Conservation (phyloP, 2,329 filamentous ascomycete genomes). For the Grosmannia clavigera region DNA sequence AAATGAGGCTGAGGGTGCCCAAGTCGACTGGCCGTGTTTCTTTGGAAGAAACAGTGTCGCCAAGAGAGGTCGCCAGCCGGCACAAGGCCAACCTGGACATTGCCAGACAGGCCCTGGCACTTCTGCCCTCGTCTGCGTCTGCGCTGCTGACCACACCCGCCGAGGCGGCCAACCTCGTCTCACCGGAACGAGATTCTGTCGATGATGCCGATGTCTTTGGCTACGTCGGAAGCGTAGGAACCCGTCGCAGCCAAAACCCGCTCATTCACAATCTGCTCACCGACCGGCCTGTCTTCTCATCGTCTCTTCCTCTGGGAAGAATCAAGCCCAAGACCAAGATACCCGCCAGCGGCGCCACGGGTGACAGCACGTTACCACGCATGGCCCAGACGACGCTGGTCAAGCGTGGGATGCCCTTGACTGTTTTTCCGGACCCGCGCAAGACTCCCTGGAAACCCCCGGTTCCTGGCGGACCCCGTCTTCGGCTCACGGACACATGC, state of each 20-base stretch:
- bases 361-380: neutral
- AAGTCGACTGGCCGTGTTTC: neutral
- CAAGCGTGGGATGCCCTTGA: constrained; percentile 83
- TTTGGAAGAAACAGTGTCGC: constrained; percentile 1
- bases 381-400: constrained; percentile 55
- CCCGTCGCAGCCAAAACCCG: constrained; percentile 55
- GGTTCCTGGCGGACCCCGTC: constrained; percentile 40
- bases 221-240: constrained; percentile 38
- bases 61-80: constrained; percentile 17
- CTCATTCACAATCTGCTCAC: constrained; percentile 93
- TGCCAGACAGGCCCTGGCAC: constrained; percentile 54
- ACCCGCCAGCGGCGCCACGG: neutral
- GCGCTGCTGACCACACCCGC: constrained; percentile 77
- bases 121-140: constrained; percentile 75
- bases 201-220: constrained; percentile 26
- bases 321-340: constrained; percentile 27
- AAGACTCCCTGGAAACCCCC: constrained; percentile 56
- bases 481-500: constrained; percentile 64
- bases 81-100: constrained; percentile 64
- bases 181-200: neutral
- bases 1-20: constrained; percentile 3
- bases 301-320: constrained; percentile 68
- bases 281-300: constrained; percentile 85
- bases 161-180: constrained; percentile 54
- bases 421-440: constrained; percentile 63